phyloP scores from a whole-genome alignment of 495 filamentous ascomycete species.

The Tuber melanosporum region DNA sequence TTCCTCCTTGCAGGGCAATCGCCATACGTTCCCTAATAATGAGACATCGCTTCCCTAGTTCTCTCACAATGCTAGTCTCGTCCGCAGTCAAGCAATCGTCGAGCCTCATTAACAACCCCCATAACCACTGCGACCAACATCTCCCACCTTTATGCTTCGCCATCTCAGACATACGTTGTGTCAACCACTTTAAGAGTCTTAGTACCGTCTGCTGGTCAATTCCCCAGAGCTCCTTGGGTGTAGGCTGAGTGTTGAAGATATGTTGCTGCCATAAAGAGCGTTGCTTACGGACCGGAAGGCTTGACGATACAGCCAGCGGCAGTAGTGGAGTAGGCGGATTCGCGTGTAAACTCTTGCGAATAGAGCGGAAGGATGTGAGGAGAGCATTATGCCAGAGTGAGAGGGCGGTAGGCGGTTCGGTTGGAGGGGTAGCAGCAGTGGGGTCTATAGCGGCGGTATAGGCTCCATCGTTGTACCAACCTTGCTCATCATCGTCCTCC shows the following conservation, averaged over 20 bases:
- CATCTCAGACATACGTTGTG: constrained; percentile 1
- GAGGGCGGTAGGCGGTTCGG: constrained; percentile 12
- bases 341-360: constrained; percentile 12
- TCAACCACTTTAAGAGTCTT: constrained; percentile 11
- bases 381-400: constrained; percentile 28
- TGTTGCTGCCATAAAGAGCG: constrained; percentile 16
- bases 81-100: constrained; percentile 46
- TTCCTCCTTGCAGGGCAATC: constrained; percentile 12
- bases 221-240: constrained; percentile 13
- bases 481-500: constrained; percentile 46
- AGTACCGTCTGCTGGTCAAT: constrained; percentile 24
- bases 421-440: not conserved
- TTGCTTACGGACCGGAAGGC: constrained; percentile 6
- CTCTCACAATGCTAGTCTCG: constrained; percentile 39
- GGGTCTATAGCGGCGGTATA: constrained; percentile 50
- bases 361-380: constrained; percentile 18
- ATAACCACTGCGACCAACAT: constrained; percentile 45
- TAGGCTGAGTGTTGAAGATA: constrained; percentile 8
- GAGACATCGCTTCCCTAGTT: constrained; percentile 35
- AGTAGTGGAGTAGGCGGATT: not conserved
- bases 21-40: constrained; percentile 19
- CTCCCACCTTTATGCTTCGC: constrained; percentile 7
- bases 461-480: constrained; percentile 65
- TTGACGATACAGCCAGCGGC: not conserved
- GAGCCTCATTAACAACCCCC: constrained; percentile 45